Evolutionary conservation across 2,329 filamentous ascomycete species (phyloP), one percentile per base, ranked within the genome.

Genomic region (Alternaria alternata): DNA sequence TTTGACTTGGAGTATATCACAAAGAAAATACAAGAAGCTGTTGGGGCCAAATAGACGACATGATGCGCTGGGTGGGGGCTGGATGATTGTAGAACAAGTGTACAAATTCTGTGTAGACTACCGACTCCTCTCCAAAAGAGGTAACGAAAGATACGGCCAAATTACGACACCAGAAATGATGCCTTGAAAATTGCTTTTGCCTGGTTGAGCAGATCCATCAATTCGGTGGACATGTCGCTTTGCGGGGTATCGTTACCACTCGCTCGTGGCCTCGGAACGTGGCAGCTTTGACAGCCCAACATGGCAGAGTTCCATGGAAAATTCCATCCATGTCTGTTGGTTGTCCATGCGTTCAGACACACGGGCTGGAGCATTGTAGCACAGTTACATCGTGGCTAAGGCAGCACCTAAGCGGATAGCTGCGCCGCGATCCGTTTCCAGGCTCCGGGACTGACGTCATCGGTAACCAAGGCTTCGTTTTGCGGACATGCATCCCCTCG

Each of bases 1-100:
- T 84, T 91, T 36, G 87, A 92, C 72, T 87, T 84, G 78, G 84
- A 83, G 53, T 83, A 86, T 65, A 79, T 93, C 48, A 85, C 84
- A 4, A 85, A 81, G 68, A 78, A 89, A 67, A 86, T 91, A 51
- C 89, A 89, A 79, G 69, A 72, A 55, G 48, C 64, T 38, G 52
- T 72, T 26, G 70, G 68, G 9, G 64, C 61, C 44, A 72, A 72
- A 63, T 72, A 30, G 65, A 36, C 14, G 4, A 28, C 20, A 36
- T 16, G 34, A 47, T 24, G 51, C 24, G 46, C 14, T 32, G 30
- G 3, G 42, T 22, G 41, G 16, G 43, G 43, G 32, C 34, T 28
- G n/a, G 42, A 36, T 28, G 20, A 47, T 30, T 62, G 56, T 56
- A 62, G 18, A 24, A 55, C 28, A 48, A 47, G 18, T 61, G 51